Evolutionary conservation across 352 stramenopile genomes (phyloP), one percentile per base, ranked within the genome.

Genomic region (Phytophthora ohioensis): DNA sequence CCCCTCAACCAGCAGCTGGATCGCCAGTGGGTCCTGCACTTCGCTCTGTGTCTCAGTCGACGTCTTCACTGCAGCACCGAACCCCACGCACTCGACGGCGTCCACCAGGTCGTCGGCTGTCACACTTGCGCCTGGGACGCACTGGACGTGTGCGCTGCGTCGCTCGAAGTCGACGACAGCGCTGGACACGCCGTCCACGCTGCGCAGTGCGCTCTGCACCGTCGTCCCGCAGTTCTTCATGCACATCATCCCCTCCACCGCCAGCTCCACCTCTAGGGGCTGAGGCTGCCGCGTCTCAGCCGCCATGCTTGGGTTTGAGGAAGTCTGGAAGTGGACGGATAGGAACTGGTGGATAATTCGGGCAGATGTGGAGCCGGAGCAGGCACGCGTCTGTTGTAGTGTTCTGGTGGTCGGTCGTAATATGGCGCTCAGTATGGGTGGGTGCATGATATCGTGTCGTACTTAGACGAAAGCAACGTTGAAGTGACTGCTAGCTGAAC

Each of bases 191-290:
- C 91, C 91, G 6, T 78, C 56, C 39, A 97, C 82, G 21, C 35
- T 59, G 7, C 73, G 69, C 57, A 98, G 78, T 42, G 93, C 87
- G 51, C 65, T 87, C 73, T 94, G 78, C 21, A 98, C 92, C 3
- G 92, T 98, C 13, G 63, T 94, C 57, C 97, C 98, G 76, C 95
- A 98, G 78, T 98, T 98, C 56, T 98, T 98, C 85, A 98, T 95
- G 61, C 92, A 98, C 78, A 96, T 97, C 87, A 98, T 98, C 55
- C 94, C 93, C 61, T 99, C 96, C 42, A 99, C 87, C 38, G 73
- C 76, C 21, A 97, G 88, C 56, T 90, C 68, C 45, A 87, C 79
- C 38, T 84, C 73, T 27, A 69, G 36, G 12, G 49, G 61, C 54
- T 27, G 21, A 27, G 21, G 34, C 32, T 39, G 39, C 27, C n/a